Percentiles rank a stretch among this genome's conserved stretches.
Evolutionary conservation across 805 yeast species (phyloP).

Genomic region (Ogataea pignaliae): DNA sequence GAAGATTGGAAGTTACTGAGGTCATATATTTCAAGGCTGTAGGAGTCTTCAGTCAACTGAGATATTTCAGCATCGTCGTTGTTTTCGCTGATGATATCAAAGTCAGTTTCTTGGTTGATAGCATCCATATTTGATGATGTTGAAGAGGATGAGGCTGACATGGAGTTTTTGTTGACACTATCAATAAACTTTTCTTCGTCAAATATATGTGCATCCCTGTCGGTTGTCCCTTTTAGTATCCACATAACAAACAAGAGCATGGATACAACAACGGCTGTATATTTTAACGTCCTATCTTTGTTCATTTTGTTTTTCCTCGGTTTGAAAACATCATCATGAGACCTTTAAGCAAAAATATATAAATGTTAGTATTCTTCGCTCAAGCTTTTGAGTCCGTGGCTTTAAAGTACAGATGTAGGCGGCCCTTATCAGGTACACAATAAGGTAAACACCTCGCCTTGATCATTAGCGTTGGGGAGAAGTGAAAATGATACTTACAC

Average conservation of each 20-base stretch:
- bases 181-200: no score
- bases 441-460: background rate
- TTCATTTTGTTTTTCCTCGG: constrained; percentile 11
- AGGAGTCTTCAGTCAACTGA: constrained; percentile 1
- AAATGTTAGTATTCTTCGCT: background rate
- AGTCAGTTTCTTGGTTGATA: background rate
- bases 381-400: background rate
- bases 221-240: constrained; percentile 2
- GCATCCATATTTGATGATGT: background rate
- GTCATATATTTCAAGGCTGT: constrained; percentile 54
- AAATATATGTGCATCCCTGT: background rate
- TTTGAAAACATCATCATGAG: constrained; percentile 13
- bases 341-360: background rate
- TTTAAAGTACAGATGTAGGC: background rate
- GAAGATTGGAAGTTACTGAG: constrained; percentile 53
- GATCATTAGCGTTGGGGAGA: background rate
- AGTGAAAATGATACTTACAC: constrained; percentile 27
- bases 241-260: constrained; percentile 3
- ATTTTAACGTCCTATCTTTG: constrained; percentile 1
- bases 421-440: background rate
- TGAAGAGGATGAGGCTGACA: background rate
- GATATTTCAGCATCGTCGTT: background rate
- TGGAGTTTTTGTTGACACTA: no score
- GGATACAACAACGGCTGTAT: constrained; percentile 1
- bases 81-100: background rate